These are phyloP conservation scores for Daedalea quercina DNA, from an alignment of 768 basidiomycete genomes.

Conservation along the genomic window DNA sequence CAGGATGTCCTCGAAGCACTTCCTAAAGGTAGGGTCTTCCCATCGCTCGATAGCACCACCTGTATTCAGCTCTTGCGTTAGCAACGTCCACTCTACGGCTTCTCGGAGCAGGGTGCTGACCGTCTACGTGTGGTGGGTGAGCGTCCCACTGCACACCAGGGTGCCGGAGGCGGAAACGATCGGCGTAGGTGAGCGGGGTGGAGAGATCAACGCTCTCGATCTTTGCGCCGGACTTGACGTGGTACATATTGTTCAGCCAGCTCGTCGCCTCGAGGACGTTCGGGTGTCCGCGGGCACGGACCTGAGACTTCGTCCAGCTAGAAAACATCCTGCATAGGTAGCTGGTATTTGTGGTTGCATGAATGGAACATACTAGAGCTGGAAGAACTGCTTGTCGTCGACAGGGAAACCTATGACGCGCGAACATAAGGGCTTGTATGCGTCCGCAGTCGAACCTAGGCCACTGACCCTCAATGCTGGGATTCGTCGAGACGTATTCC, in stretches of 20 bases:
- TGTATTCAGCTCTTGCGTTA: slow-evolving; percentile 18
- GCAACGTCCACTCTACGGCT: slow-evolving; percentile 2
- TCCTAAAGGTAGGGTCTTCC: slow-evolving; percentile 55
- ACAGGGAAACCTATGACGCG: slow-evolving; percentile 40
- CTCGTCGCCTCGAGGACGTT: slow-evolving; percentile 49
- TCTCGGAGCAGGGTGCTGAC: slow-evolving; percentile 15
- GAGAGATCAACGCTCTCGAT: slow-evolving; percentile 52
- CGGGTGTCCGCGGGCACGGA: slow-evolving; percentile 64
- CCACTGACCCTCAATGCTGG: slow-evolving; percentile 42
- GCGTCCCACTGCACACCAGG: slow-evolving; percentile 52
- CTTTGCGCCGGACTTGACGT: slow-evolving; percentile 28
- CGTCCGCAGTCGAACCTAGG: background rate
- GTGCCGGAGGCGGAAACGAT: slow-evolving; percentile 67
- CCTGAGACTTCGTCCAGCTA: slow-evolving; percentile 48
- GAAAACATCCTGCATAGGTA: no score
- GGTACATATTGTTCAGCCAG: slow-evolving; percentile 66
- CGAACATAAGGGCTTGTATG: background rate
- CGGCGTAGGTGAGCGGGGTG: slow-evolving; percentile 62
- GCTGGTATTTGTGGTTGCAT: no score
- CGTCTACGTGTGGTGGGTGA: slow-evolving; percentile 49
- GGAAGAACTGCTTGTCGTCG: slow-evolving; percentile 65
- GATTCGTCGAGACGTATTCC: slow-evolving; percentile 51
- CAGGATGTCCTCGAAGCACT: slow-evolving; percentile 57
- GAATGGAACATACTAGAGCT: slow-evolving; percentile 49
- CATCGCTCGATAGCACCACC: slow-evolving; percentile 74